Base-by-base conservation (phyloP, 2,329 filamentous ascomycete species). In the Trichoderma sp. region DNA sequence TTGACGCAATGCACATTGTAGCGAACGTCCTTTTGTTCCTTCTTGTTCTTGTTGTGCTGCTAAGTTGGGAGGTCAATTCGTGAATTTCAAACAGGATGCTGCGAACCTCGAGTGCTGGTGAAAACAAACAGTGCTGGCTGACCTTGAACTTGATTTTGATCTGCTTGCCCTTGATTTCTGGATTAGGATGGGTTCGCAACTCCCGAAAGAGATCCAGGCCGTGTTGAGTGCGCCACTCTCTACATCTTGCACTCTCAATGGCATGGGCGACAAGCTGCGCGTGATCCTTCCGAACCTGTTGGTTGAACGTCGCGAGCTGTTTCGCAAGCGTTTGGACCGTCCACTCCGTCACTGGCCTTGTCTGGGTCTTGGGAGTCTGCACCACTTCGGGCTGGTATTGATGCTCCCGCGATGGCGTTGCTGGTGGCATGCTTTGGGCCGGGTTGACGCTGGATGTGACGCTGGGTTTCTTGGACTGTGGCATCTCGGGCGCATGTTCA, bases 141-240 rank as follows among this genome's bases (percentile, higher is more conserved):
- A 83, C 81, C 79, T 85, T 86, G 63, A 81, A 78, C 68, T 81
- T 83, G 47, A 85, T 77, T 68, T 77, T 80, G 74, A 85, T 80
- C 3, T 77, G 78, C 21, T 77, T 76, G 5, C 72, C 74, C 56
- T 74, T 75, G 19, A 74, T 69, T n/a, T 78, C 75, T 3, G 76
- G 72, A 0, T 74, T 72, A 1, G 78, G 73, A 3, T 75, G 71
- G 21, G 72, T 73, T 17, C 74, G 77, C 67, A 85, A 73, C 50
- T 75, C 74, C 3, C 80, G 79, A 69, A 87, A 85, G 66, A 80
- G 78, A 64, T 85, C 82, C 9, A 74, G 72, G 51, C 80, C 79
- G 59, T 78, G 77, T 26, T 76, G 70, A 64, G 80, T 74, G 34
- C 76, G 78, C 28, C 75, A 77, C 60, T 79, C 75, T 5, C 74